Conservation (phyloP, 306 rosid species). For the Astragalus glycyphyllos region DNA sequence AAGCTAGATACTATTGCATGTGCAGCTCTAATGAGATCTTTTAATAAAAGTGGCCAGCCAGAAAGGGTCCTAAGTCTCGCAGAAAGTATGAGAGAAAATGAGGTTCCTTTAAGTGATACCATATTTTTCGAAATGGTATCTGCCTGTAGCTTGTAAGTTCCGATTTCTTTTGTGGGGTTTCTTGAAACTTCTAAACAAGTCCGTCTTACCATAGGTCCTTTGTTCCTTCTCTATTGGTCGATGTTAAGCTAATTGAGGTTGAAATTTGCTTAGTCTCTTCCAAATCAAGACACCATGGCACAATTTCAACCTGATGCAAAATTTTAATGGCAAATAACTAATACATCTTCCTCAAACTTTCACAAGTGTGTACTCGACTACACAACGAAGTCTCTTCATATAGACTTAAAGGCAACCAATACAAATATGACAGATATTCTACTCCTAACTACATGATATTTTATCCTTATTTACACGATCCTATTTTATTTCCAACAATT, state of each 20-base stretch:
- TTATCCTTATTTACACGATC: too few relatives aligned
- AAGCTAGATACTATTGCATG: slow-evolving; percentile 78
- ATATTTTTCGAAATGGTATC: slow-evolving; percentile 84
- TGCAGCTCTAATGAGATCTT: slow-evolving; percentile 86
- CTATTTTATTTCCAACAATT: background rate
- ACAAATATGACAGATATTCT: too few relatives aligned
- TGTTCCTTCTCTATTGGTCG: slow-evolving; percentile 21
- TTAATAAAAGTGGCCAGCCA: slow-evolving; percentile 84
- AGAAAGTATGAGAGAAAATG: slow-evolving; percentile 76
- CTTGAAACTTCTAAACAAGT: slow-evolving; percentile 30
- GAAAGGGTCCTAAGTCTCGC: slow-evolving; percentile 77
- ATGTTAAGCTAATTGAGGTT: slow-evolving; percentile 32
- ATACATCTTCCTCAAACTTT: slow-evolving; percentile 21
- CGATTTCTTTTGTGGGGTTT: slow-evolving; percentile 14
- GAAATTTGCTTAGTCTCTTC: slow-evolving; percentile 32
- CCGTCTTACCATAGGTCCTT: slow-evolving; percentile 28
- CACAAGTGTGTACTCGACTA: background rate
- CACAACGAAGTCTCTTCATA: too few relatives aligned
- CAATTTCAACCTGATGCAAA: slow-evolving; percentile 17
- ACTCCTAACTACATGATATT: too few relatives aligned
- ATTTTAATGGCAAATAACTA: slow-evolving; percentile 27
- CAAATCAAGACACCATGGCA: slow-evolving; percentile 32
- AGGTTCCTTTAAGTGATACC: slow-evolving; percentile 75
- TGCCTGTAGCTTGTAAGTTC: slow-evolving; percentile 90
- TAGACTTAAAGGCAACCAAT: too few relatives aligned